These are phyloP conservation scores for Aspergillus panamensis DNA, from an alignment of 495 filamentous ascomycete species.

Conservation along the genomic window DNA sequence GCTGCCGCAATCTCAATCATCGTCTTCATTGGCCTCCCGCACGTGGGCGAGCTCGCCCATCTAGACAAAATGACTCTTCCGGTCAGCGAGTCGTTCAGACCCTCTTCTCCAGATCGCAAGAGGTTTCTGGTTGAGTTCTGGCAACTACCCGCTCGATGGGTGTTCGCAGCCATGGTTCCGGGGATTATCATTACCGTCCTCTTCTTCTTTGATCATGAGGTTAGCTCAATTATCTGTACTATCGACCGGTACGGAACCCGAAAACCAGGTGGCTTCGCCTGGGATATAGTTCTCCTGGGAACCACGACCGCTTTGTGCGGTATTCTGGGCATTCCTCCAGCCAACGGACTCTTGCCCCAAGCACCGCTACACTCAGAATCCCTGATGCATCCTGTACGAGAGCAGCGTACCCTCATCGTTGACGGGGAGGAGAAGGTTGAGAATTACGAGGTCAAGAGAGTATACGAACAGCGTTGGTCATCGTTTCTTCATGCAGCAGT, in stretches of 20 bases:
- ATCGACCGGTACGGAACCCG: constrained; percentile 62
- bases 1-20: constrained; percentile 71
- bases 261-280: constrained; percentile 66
- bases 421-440: too few relatives aligned
- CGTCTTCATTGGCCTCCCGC: constrained; percentile 62
- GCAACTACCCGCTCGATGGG: constrained; percentile 59
- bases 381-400: constrained; percentile 54
- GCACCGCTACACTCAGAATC: constrained; percentile 68
- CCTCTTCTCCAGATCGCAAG: constrained; percentile 54
- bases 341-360: constrained; percentile 67
- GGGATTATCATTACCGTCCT: constrained; percentile 65
- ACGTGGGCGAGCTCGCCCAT: constrained; percentile 58
- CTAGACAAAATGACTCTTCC: constrained; percentile 62
- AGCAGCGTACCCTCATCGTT: constrained; percentile 30
- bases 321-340: constrained; percentile 65
- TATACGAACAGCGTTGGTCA: too few relatives aligned
- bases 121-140: constrained; percentile 66
- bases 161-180: constrained; percentile 61
- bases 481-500: too few relatives aligned
- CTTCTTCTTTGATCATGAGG: constrained; percentile 74
- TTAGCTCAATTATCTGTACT: constrained; percentile 73
- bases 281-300: constrained; percentile 67
- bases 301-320: constrained; percentile 66
- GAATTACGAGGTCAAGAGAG: too few relatives aligned
- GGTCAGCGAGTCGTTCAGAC: constrained; percentile 56